A percentile compares a stretch with the other conserved stretches of the same genome.
Conservation (phyloP, 805 yeast genomes). For the Candida michaelii region DNA sequence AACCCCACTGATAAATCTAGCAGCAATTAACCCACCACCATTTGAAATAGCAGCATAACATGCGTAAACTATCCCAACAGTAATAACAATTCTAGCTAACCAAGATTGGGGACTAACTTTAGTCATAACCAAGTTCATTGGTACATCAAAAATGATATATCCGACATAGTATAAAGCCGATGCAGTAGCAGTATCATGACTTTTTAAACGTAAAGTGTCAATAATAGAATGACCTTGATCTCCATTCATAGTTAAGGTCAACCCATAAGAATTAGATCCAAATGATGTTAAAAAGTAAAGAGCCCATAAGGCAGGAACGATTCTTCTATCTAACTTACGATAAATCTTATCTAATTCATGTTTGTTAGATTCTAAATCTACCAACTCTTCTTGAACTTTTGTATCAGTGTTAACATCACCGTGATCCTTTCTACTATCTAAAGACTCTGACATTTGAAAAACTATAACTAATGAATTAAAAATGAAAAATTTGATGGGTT, state of each 20-base stretch:
- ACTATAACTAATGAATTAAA: neutral
- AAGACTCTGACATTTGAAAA: neutral
- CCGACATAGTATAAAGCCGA: conserved; percentile 83
- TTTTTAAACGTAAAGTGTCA: conserved; percentile 48
- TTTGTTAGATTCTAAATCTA: conserved; percentile 3
- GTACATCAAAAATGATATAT: conserved; percentile 79
- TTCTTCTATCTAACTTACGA: conserved; percentile 63
- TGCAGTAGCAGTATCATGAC: conserved; percentile 68
- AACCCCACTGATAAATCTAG: conserved; percentile 69
- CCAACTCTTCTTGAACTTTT: neutral
- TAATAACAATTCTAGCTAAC: conserved; percentile 73
- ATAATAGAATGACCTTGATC: conserved; percentile 59
- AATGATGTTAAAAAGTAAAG: conserved; percentile 77
- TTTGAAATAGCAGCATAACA: conserved; percentile 66
- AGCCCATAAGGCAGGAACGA: conserved; percentile 81
- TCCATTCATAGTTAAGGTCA: conserved; percentile 75
- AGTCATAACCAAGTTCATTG: conserved; percentile 87
- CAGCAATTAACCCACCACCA: conserved; percentile 63
- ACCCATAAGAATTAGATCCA: conserved; percentile 75
- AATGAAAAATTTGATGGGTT: neutral
- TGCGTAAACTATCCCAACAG: conserved; percentile 75
- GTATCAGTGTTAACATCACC: neutral
- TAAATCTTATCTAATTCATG: conserved; percentile 53
- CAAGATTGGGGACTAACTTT: conserved; percentile 79
- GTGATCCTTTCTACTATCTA: neutral